phyloP scores from a whole-genome alignment of 2,329 filamentous ascomycete genomes.

The Cryphonectria naterciae region DNA sequence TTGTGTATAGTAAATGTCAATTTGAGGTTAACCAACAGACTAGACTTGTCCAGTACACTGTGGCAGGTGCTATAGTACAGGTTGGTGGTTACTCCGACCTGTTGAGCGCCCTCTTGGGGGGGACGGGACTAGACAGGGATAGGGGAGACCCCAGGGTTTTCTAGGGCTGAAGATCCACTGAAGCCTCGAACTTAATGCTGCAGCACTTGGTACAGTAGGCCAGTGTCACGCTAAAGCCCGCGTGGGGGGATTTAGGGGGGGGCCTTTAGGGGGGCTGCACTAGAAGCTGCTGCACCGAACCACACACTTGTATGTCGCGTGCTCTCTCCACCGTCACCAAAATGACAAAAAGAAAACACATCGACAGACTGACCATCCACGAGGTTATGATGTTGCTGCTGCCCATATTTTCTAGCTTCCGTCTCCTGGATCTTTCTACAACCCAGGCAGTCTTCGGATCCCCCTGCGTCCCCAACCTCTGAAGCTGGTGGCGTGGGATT shows the following conservation, averaged over 20 bases:
- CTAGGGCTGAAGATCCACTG: constrained; percentile 2
- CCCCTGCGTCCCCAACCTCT: constrained; percentile 10
- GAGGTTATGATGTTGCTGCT: constrained; percentile 8
- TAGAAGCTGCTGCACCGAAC: not conserved
- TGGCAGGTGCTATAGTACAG: not conserved
- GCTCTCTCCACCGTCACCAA: not conserved
- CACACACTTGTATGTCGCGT: not conserved
- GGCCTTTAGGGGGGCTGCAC: not conserved
- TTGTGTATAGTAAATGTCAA: not conserved
- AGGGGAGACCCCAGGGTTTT: not conserved
- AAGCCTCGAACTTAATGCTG: not conserved
- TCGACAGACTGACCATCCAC: constrained; percentile 5
- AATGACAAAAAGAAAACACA: not conserved
- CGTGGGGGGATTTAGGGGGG: not conserved
- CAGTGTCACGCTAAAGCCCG: not conserved
- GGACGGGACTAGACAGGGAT: not conserved
- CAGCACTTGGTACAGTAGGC: not conserved
- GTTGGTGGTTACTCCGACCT: not conserved
- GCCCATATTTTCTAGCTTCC: constrained; percentile 20
- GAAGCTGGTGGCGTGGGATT: constrained; percentile 26
- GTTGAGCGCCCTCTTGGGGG: not conserved
- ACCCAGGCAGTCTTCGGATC: constrained; percentile 18
- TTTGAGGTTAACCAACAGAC: not conserved
- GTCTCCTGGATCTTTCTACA: constrained; percentile 23
- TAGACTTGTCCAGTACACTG: not conserved